A percentile compares a stretch with the other conserved stretches of the same genome.
Conservation (phyloP, 73 alveolate genomes). For the Tetrahymena borealis region DNA sequence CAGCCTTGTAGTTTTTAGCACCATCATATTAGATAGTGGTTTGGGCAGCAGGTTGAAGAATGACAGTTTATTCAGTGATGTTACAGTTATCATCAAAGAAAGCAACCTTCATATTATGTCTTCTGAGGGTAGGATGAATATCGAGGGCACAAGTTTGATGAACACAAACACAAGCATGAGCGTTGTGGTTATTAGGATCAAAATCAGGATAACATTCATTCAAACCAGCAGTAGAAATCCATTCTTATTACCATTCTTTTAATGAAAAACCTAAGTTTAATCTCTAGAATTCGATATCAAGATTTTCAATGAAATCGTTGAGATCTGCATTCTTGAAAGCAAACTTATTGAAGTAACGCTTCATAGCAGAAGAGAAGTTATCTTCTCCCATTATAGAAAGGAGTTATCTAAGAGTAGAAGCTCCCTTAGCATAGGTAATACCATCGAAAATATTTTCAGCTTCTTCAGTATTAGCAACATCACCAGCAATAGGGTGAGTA, state of each 20-base stretch:
- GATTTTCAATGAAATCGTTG: slow-evolving; percentile 62
- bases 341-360: slow-evolving; percentile 72
- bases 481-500: slow-evolving; percentile 77
- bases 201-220: background rate
- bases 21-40: background rate
- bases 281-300: slow-evolving; percentile 22
- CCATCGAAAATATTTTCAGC: slow-evolving; percentile 91
- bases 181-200: background rate
- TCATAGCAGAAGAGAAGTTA: slow-evolving; percentile 68
- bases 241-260: slow-evolving; percentile 33
- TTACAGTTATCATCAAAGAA: slow-evolving; percentile 11
- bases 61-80: background rate
- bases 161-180: background rate
- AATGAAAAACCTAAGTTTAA: background rate
- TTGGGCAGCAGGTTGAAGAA: background rate
- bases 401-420: slow-evolving; percentile 85
- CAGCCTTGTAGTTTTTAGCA: background rate
- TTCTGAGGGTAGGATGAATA: slow-evolving; percentile 19
- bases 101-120: slow-evolving; percentile 9
- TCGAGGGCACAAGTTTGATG: background rate
- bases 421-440: slow-evolving; percentile 95
- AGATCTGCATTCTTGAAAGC: slow-evolving; percentile 80
- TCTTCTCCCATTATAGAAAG: slow-evolving; percentile 80
- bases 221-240: slow-evolving; percentile 43
- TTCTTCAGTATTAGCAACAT: slow-evolving; percentile 55